Conservation (phyloP, 1,139 yeast species). For the Pichia cactophila region DNA sequence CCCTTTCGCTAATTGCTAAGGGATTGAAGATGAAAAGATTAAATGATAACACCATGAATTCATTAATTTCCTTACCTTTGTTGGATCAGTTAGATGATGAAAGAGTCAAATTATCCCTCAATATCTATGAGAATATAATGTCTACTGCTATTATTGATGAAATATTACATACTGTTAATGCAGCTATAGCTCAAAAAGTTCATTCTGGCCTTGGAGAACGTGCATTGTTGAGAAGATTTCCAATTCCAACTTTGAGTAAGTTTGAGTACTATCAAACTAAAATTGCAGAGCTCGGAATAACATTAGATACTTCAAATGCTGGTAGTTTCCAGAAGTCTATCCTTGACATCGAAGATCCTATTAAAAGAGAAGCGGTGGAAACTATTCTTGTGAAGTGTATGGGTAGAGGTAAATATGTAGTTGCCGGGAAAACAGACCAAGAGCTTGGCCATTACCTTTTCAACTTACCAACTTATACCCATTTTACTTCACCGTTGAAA, state of each 20-base stretch:
- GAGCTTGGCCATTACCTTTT: conserved; percentile 76
- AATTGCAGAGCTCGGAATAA: conserved; percentile 56
- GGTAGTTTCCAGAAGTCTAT: conserved; percentile 70
- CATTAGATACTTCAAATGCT: conserved; percentile 67
- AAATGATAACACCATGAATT: conserved; percentile 40
- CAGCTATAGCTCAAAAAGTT: conserved; percentile 76
- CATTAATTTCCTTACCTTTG: conserved; percentile 54
- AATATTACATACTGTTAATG: conserved; percentile 71
- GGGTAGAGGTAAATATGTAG: conserved; percentile 77
- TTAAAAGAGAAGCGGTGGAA: conserved; percentile 68
- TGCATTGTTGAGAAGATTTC: conserved; percentile 82
- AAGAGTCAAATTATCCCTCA: conserved; percentile 59
- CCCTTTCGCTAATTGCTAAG: conserved; percentile 57
- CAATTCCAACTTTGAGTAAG: conserved; percentile 75
- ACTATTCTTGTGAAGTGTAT: conserved; percentile 74
- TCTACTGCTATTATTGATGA: conserved; percentile 64
- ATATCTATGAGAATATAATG: conserved; percentile 58
- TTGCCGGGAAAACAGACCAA: conserved; percentile 83
- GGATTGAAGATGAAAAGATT: conserved; percentile 70
- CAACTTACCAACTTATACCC: conserved; percentile 82
- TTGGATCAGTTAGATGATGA: conserved; percentile 85
- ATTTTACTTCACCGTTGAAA: conserved; percentile 87
- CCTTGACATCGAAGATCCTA: conserved; percentile 53
- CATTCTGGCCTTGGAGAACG: conserved; percentile 71
- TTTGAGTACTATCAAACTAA: conserved; percentile 73